phyloP scores from a whole-genome alignment of 352 stramenopile species.

The Pythium angustatum region DNA sequence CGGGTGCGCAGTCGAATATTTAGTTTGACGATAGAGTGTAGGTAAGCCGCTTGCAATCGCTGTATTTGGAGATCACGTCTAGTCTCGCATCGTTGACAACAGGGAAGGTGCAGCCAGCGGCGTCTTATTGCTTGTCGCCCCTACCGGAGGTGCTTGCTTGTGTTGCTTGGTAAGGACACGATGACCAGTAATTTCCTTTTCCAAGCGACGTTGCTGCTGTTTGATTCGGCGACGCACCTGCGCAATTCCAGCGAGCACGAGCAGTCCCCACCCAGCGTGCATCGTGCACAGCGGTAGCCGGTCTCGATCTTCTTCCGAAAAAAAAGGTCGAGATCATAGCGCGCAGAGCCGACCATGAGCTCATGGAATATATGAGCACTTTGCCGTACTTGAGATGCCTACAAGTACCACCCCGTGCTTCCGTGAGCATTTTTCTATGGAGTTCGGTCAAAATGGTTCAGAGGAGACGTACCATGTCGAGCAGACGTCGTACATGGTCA shows the following conservation, averaged over 20 bases:
- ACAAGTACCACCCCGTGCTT: not conserved
- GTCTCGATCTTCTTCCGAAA: slow-evolving; percentile 8
- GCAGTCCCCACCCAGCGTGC: slow-evolving; percentile 24
- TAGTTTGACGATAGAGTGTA: slow-evolving; percentile 8
- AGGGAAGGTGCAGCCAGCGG: not conserved
- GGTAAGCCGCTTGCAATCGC: too few species aligned
- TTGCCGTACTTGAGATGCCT: slow-evolving; percentile 45
- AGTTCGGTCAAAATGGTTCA: not conserved
- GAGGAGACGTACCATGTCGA: slow-evolving; percentile 35
- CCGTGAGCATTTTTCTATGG: too few species aligned
- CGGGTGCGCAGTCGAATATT: not conserved
- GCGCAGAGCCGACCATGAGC: slow-evolving; percentile 38
- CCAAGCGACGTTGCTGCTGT: not conserved
- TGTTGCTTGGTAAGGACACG: slow-evolving; percentile 13
- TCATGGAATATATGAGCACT: slow-evolving; percentile 41
- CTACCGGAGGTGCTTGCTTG: not conserved
- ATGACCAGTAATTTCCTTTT: not conserved
- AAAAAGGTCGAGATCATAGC: slow-evolving; percentile 36
- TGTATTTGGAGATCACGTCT: too few species aligned
- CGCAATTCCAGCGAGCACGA: not conserved
- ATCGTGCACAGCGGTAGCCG: slow-evolving; percentile 31
- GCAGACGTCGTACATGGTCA: slow-evolving; percentile 35
- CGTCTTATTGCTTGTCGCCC: not conserved
- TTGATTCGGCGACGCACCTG: slow-evolving; percentile 1
- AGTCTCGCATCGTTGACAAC: not conserved